Percentiles rank a stretch among this genome's conserved stretches.
Conservation (phyloP, 352 stramenopile genomes). For the Globisporangium irregulare region DNA sequence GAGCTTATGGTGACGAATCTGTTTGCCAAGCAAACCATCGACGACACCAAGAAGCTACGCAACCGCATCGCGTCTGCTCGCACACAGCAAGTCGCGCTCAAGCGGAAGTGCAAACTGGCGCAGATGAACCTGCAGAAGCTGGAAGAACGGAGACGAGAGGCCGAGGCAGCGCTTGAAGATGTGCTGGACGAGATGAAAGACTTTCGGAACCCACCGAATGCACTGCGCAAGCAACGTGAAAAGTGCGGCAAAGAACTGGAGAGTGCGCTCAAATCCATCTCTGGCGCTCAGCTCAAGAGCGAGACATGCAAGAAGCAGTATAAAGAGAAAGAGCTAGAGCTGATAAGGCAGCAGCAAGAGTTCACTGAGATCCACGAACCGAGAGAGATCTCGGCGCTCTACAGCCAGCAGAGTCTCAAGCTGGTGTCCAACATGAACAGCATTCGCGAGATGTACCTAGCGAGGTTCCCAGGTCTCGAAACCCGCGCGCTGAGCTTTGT, state of each 20-base stretch:
- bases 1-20: constrained; percentile 57
- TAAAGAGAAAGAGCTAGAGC: constrained; percentile 17
- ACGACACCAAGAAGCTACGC: constrained; percentile 27
- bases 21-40: constrained; percentile 38
- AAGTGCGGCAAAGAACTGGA: constrained; percentile 33
- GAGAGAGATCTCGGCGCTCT: constrained; percentile 56
- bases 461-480: constrained; percentile 62
- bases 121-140: constrained; percentile 33
- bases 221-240: constrained; percentile 36
- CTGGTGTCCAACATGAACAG: constrained; percentile 40
- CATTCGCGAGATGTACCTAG: constrained; percentile 56
- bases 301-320: constrained; percentile 13
- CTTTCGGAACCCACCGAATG: constrained; percentile 63
- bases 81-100: constrained; percentile 11
- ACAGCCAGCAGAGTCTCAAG: constrained; percentile 37
- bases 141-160: constrained; percentile 16
- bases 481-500: constrained; percentile 59
- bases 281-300: constrained; percentile 17
- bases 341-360: constrained; percentile 20
- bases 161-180: constrained; percentile 31
- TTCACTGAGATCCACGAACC: constrained; percentile 30
- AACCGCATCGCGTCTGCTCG: constrained; percentile 9
- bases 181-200: constrained; percentile 46
- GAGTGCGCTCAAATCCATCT: constrained; percentile 18
- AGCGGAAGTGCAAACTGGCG: constrained; percentile 34